A percentile compares a stretch with the other conserved stretches of the same genome.
These are phyloP conservation scores for Circinella umbellata DNA, from an alignment of 371 early-diverging fungal species.

Conservation along the genomic window DNA sequence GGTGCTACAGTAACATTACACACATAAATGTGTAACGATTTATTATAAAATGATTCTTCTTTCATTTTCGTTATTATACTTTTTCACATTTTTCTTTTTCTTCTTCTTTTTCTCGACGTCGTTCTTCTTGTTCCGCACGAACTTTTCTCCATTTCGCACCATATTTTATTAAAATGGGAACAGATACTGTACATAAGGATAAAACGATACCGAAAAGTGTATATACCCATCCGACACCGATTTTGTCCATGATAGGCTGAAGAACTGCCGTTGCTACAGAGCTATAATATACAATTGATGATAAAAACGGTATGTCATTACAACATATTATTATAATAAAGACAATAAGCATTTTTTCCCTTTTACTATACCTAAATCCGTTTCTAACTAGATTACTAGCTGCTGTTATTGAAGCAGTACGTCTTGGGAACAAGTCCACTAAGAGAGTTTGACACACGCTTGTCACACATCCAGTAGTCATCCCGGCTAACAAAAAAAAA, in stretches of 20 bases:
- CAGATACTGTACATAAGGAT: background rate
- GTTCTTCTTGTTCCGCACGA: background rate
- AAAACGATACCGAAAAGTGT: constrained; percentile 28
- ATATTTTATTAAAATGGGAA: constrained; percentile 1
- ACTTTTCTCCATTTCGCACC: background rate
- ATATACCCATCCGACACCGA: constrained; percentile 41
- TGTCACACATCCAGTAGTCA: background rate
- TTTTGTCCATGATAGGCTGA: constrained; percentile 29
- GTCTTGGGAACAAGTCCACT: background rate
- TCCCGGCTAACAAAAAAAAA: background rate
- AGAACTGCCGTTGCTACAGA: constrained; percentile 30
- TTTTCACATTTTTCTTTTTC: too few species aligned
- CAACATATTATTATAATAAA: too few species aligned
- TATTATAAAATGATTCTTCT: too few species aligned
- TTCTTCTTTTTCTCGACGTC: background rate
- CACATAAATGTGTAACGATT: too few species aligned
- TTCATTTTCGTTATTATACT: too few species aligned
- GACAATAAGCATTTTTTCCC: too few species aligned
- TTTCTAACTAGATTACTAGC: constrained; percentile 44
- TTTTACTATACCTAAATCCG: constrained; percentile 27
- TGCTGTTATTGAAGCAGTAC: constrained; percentile 40
- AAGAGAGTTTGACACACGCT: constrained; percentile 1
- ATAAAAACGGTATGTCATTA: too few species aligned
- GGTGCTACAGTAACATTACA: too few species aligned
- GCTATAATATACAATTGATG: constrained; percentile 5